Conservation (phyloP, 345 rosid genomes). For the Brassica napus region DNA sequence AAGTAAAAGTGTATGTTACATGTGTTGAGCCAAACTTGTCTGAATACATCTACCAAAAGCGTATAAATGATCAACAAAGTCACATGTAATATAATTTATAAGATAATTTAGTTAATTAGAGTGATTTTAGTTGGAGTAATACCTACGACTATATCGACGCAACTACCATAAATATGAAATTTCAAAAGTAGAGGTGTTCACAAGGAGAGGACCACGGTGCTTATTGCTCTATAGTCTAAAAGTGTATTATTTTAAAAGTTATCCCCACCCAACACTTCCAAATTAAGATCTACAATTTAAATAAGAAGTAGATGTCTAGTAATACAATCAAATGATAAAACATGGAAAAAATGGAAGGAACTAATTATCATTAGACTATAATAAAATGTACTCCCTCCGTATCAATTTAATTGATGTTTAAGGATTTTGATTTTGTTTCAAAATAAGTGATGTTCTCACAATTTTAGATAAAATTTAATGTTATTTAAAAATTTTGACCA, state of each 20-base stretch:
- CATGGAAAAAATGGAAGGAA: not conserved
- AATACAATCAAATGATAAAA: not conserved
- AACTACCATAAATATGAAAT: constrained; percentile 36
- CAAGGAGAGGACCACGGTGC: constrained; percentile 29
- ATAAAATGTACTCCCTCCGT: not conserved
- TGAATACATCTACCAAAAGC: constrained; percentile 28
- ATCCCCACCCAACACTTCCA: constrained; percentile 12
- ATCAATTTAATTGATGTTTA: too few relatives aligned
- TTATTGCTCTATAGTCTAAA: constrained; percentile 5
- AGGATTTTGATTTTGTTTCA: too few relatives aligned
- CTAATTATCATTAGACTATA: not conserved
- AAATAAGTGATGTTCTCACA: too few relatives aligned
- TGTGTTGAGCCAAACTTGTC: constrained; percentile 27
- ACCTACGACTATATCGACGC: constrained; percentile 27
- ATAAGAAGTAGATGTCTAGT: not conserved
- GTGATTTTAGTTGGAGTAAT: constrained; percentile 26
- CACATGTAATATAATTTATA: not conserved
- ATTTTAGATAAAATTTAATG: too few relatives aligned
- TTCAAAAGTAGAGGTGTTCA: constrained; percentile 25
- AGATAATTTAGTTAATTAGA: not conserved
- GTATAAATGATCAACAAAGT: constrained; percentile 9
- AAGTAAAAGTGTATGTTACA: constrained; percentile 1
- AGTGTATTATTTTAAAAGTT: constrained; percentile 14
- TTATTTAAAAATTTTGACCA: too few relatives aligned
- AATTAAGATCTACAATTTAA: not conserved